Evolutionary conservation across 202 grass and related monocot genomes (phyloP), one percentile per base, ranked within the genome.

Genomic region (Schoenoplectus triqueter): DNA sequence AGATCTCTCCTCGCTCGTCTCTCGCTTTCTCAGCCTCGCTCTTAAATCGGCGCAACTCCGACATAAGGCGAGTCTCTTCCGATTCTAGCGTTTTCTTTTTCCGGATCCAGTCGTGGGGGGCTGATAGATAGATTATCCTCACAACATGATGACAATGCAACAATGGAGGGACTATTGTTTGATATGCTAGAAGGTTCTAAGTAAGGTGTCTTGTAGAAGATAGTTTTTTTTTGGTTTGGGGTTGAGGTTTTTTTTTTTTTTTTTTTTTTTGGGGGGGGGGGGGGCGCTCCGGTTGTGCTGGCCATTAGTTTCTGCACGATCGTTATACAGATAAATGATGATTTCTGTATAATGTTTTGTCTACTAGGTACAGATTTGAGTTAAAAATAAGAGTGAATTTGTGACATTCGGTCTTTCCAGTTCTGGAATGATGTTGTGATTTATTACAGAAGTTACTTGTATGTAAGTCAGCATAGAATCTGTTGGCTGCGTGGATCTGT

Each of bases 41-140:
- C 79, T 54, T 21, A 64, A 56, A 22, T 83, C 66, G 65, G 61
- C 70, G 70, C 15, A 20, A 10, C 17, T 51, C 7, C 46, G 69
- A 50, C n/a, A 73, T 73, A 73, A 73, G 69, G 69, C 51, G 15
- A 52, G 17, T 73, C 46, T 50, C 69, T 51, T 20, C 45, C 46
- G 17, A 19, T 21, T 73, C 3, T 44, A 7, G 3, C 21, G 22
- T 31, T 9, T 14, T 69, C 4, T 69, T 69, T 44, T 69, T 7
- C 6, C 5, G 13, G 65, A 45, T 69, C 66, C 10, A 41, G 8
- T 64, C 19, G 62, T 21, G 62, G 51, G 62, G 7, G 21, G 62
- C 19, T 19, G 7, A 21, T 64, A 22, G 18, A 42, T 67, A 67
- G 22, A 67, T 67, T 67, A 13, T 41, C 31, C 31, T 31, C 31